Base-by-base conservation (phyloP, 2,329 filamentous ascomycete genomes). In the Apiospora malaysiana region DNA sequence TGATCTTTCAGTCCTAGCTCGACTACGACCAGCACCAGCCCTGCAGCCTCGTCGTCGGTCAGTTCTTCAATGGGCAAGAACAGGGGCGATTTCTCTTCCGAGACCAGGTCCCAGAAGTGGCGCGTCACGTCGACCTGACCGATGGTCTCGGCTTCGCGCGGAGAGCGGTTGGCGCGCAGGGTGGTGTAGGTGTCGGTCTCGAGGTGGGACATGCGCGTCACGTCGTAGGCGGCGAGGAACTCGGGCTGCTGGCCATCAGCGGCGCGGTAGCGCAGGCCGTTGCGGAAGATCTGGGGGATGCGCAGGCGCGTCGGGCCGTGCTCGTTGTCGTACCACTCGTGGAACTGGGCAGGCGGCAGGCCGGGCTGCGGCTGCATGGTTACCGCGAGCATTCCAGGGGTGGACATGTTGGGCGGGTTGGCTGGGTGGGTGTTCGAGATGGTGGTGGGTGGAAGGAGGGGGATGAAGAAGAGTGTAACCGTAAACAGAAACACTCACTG, bases 321-420 rank as follows among this genome's bases (percentile, higher is more conserved):
- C 83, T 97, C 94, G 81, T 94, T 96, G 84, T 97, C 95, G 85
- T 97, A 97, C 93, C 93, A 95, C 80, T 97, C 93, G 81, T 97
- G 92, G 82, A 97, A 97, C 77, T 93, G 90, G 73, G 89, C 85
- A 66, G 87, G 82, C 70, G 91, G 85, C 76, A 94, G 86, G 75
- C 87, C 87, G 71, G 88, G 85, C 80, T 88, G 87, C 76, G 94
- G 93, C 82, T 95, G 91, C 92, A 97, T 97, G 21, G 93, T 94
- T 75, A 97, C 94, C 80, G 92, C 94, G 78, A 97, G 90, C 77
- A 94, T 90, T 72, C 94, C 94, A 12, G 88, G 88, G 70, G 81
- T 84, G 69, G 83, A 79, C 83, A 86, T 86, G 47, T 27, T 72
- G 51, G 63, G 46, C 32, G 32, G 32, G n/a, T 63, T n/a, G n/a